These are phyloP conservation scores for Sarocladium strictum DNA, from an alignment of 2,329 filamentous ascomycete species.

Conservation along the genomic window DNA sequence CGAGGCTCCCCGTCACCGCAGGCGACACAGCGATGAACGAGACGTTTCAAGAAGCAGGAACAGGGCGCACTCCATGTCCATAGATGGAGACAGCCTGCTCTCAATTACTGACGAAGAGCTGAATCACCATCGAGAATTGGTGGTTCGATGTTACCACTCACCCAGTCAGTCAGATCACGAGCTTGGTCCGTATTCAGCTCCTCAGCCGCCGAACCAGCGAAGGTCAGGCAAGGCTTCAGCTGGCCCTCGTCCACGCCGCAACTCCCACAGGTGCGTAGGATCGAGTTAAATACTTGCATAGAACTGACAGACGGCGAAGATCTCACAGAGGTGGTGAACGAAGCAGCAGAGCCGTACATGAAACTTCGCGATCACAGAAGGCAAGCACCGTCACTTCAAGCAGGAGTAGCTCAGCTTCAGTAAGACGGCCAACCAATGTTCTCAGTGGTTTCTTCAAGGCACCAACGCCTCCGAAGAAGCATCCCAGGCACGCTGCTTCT, in stretches of 20 bases:
- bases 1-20: background rate
- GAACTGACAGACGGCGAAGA: background rate
- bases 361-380: background rate
- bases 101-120: background rate
- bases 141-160: background rate
- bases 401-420: slow-evolving; percentile 2
- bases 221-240: background rate
- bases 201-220: slow-evolving; percentile 40
- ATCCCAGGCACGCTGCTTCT: background rate
- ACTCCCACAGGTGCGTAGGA: background rate
- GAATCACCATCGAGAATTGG: background rate
- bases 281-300: background rate
- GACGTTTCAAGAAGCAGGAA: background rate
- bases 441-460: background rate
- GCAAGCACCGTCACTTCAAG: background rate
- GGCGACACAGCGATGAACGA: background rate
- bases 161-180: background rate
- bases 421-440: background rate
- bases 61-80: background rate
- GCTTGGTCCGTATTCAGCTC: slow-evolving; percentile 46
- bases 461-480: background rate
- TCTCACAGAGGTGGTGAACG: background rate
- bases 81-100: background rate
- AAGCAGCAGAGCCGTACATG: background rate
- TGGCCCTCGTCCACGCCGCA: background rate